Percentiles rank a stretch among this genome's conserved stretches.
These are phyloP conservation scores for Prunus davidiana DNA, from an alignment of 306 rosid species.

Conservation along the genomic window DNA sequence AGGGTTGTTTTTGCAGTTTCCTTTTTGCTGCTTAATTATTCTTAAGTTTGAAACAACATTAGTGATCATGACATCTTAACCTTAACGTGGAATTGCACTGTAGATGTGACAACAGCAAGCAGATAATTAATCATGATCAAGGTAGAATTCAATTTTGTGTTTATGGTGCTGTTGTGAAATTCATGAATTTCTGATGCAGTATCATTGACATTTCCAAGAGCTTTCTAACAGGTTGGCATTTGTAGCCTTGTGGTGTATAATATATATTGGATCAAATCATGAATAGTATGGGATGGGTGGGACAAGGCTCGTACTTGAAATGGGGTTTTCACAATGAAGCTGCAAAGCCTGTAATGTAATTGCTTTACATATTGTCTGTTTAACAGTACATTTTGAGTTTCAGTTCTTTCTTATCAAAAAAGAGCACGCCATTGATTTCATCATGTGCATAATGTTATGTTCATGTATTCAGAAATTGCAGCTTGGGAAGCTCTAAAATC, in stretches of 20 bases:
- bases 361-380: neutral
- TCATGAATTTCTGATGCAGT: too few relatives aligned
- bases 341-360: neutral
- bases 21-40: neutral
- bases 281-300: neutral
- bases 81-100: neutral
- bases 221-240: too few relatives aligned
- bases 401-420: neutral
- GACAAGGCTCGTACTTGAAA: neutral
- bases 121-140: neutral
- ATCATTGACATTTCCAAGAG: too few relatives aligned
- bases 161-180: too few relatives aligned
- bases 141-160: neutral
- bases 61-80: slow-evolving; percentile 8
- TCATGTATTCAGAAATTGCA: neutral
- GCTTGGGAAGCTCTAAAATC: neutral
- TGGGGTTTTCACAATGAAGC: neutral
- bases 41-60: neutral
- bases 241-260: too few relatives aligned
- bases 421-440: neutral
- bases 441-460: neutral
- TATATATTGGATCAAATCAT: too few relatives aligned
- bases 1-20: neutral
- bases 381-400: neutral
- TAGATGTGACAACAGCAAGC: neutral